Evolutionary conservation across 495 filamentous ascomycete genomes (phyloP), one percentile per base, ranked within the genome.

Genomic region (Parmelia sp.): DNA sequence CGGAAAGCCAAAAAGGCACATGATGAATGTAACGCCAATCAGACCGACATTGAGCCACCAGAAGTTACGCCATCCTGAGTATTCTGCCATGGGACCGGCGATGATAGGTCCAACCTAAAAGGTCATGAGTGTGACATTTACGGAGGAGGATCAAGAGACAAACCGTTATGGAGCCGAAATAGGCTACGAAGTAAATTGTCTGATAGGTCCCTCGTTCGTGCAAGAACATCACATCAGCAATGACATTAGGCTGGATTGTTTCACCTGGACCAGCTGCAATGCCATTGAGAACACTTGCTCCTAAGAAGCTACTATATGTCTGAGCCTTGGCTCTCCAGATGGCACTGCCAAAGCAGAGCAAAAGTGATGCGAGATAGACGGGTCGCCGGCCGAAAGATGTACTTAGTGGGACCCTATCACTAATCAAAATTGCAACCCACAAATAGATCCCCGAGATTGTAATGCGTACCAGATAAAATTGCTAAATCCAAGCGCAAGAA

Each of bases 181-280:
- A 79, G 36, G 72, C 77, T 23, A 81, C 84, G 73, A 84, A 88
- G 70, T 88, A 88, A 17, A 87, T 75, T 0, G 85, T 87, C 63
- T 88, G 85, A 69, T 85, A 84, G 45, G 82, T 81, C 31, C 86
- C 86, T 53, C 86, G 77, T 66, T 88, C 84, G 69, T 89, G 84
- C 1, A 88, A 71, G 74, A 88, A 88, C 72, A 85, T 84, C 60
- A 86, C 83, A 64, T 88, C 86, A 17, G 84, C 80, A 62, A 88
- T 88, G 29, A 89, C 79, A 59, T 83, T 80, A 0, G 85, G 84
- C 56, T 83, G 81, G 5, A 87, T 75, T 1, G 84, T 86, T 73
- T 78, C 73, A 36, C 73, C 75, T 25, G 77, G 77, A 42, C 77
- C 85, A 36, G 84, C 83, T 15, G 83, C 86, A 61, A 89, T 78